Percentiles rank a stretch among this genome's conserved stretches.
Conservation (phyloP, 371 early-diverging fungal genomes). For the Saksenaea oblongispora region DNA sequence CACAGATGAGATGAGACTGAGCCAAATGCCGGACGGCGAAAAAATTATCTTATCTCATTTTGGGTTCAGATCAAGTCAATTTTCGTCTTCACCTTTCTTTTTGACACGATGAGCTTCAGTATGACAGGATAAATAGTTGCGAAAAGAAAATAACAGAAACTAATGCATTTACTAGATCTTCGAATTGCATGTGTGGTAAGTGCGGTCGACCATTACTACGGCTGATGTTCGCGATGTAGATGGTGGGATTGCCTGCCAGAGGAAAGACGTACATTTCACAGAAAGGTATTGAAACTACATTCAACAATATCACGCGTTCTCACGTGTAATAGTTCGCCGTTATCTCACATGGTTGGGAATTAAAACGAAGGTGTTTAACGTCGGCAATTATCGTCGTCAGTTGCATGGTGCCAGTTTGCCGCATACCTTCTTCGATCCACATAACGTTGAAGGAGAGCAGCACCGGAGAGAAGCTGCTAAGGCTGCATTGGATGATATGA, state of each 20-base stretch:
- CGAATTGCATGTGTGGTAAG: slow-evolving; percentile 56
- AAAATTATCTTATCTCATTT: no score
- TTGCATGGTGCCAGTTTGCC: slow-evolving; percentile 78
- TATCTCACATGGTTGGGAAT: slow-evolving; percentile 97
- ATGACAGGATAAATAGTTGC: background rate
- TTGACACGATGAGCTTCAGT: background rate
- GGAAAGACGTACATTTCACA: slow-evolving; percentile 91
- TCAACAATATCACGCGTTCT: background rate
- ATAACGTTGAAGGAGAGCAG: slow-evolving; percentile 69
- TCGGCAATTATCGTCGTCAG: slow-evolving; percentile 91
- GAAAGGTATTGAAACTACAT: slow-evolving; percentile 66
- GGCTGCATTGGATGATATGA: slow-evolving; percentile 88
- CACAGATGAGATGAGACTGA: no score
- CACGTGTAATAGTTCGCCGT: slow-evolving; percentile 29
- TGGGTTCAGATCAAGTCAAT: no score
- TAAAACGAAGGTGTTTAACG: slow-evolving; percentile 87
- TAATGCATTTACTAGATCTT: slow-evolving; percentile 22
- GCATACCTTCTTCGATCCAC: slow-evolving; percentile 91
- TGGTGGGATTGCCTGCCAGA: slow-evolving; percentile 88
- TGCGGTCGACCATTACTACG: slow-evolving; percentile 3
- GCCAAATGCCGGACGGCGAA: no score
- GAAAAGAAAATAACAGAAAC: background rate
- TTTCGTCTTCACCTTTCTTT: background rate
- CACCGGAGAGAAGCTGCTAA: slow-evolving; percentile 81
- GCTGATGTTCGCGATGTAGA: slow-evolving; percentile 39